Evolutionary conservation across 2,329 filamentous ascomycete species (phyloP).

Genomic region (Huntiella abstrusa): DNA sequence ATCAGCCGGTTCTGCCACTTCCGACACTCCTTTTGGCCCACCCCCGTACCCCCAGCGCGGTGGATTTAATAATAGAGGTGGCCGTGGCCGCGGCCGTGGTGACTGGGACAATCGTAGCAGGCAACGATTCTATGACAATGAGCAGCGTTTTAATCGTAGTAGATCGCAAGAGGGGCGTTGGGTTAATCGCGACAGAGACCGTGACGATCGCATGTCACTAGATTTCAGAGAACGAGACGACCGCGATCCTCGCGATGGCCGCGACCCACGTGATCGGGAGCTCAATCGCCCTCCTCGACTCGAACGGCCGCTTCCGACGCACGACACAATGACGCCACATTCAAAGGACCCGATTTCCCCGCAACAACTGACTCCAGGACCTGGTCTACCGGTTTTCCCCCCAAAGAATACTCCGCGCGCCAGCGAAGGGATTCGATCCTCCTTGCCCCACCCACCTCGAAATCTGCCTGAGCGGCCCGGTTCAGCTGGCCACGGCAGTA

Average conservation of each 20-base stretch:
- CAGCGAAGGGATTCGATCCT: conserved; percentile 20
- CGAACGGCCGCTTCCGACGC: conserved; percentile 29
- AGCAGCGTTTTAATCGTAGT: conserved; percentile 42
- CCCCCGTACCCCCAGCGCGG: conserved; percentile 31
- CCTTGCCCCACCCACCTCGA: conserved; percentile 9
- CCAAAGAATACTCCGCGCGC: conserved; percentile 35
- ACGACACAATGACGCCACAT: conserved; percentile 27
- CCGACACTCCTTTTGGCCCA: conserved; percentile 40
- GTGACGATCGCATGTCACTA: conserved; percentile 23
- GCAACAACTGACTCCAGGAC: conserved; percentile 31
- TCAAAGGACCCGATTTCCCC: conserved; percentile 26
- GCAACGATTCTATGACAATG: conserved; percentile 39
- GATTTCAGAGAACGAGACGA: conserved; percentile 25
- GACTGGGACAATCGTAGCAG: conserved; percentile 31
- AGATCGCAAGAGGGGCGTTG: conserved; percentile 48
- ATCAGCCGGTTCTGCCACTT: conserved; percentile 51
- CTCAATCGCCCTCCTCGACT: conserved; percentile 28
- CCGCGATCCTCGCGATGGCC: conserved; percentile 26
- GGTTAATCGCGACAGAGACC: conserved; percentile 34
- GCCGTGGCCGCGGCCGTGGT: conserved; percentile 29
- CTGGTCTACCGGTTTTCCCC: conserved; percentile 24
- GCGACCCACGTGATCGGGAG: conserved; percentile 28
- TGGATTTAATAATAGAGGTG: conserved; percentile 32
- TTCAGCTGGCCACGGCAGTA: conserved; percentile 21
- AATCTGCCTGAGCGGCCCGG: conserved; percentile 28